A percentile compares a stretch with the other conserved stretches of the same genome.
Evolutionary conservation across 2,329 filamentous ascomycete genomes (phyloP).

Genomic region (Exophiala mesophila): DNA sequence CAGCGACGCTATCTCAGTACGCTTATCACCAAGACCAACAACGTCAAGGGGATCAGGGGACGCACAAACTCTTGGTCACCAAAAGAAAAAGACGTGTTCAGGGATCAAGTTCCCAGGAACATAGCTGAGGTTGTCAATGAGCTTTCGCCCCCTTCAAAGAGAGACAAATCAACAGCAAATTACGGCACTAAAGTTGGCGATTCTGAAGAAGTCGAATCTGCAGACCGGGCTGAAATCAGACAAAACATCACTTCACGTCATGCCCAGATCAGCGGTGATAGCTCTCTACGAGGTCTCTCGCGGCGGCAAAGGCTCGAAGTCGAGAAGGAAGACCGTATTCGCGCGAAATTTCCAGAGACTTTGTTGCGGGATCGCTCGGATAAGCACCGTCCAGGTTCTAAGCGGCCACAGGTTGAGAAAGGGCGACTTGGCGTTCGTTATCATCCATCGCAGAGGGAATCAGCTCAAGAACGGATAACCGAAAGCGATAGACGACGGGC

Average conservation of each 20-base stretch:
- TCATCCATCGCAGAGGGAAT: neutral
- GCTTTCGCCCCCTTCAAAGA: neutral
- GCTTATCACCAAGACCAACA: constrained; percentile 13
- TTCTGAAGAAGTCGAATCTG: constrained; percentile 4
- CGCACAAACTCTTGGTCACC: neutral
- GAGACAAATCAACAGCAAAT: constrained; percentile 1
- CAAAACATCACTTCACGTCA: constrained; percentile 5
- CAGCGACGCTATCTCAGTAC: constrained; percentile 17
- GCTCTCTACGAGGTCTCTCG: constrained; percentile 7
- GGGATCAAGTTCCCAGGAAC: neutral
- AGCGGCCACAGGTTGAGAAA: neutral
- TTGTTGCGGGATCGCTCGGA: neutral
- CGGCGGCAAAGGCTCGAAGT: constrained; percentile 18
- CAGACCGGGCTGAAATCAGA: constrained; percentile 4
- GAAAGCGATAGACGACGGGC: neutral
- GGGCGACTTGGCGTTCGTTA: neutral
- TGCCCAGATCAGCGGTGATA: constrained; percentile 6
- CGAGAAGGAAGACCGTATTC: constrained; percentile 14
- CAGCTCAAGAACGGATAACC: neutral
- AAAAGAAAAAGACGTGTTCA: neutral
- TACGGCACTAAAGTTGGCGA: neutral
- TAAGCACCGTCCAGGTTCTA: neutral
- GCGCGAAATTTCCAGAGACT: neutral
- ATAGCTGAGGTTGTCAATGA: neutral
- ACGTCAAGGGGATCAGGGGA: constrained; percentile 2